Evolutionary conservation across 352 stramenopile species (phyloP), one percentile per base, ranked within the genome.

Genomic region (Pythium sukuiense): DNA sequence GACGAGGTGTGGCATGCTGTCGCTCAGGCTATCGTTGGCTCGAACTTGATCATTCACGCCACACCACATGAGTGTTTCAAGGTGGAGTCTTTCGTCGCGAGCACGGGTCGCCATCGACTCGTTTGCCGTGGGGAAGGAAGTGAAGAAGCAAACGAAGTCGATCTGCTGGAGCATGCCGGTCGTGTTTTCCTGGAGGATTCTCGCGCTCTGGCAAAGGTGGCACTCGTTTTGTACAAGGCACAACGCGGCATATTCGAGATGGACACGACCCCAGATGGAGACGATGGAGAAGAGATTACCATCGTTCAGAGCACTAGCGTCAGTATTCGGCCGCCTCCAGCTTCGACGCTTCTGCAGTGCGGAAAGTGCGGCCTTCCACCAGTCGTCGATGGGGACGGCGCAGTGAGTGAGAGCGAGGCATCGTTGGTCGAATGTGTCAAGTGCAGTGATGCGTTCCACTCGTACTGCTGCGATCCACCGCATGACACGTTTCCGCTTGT

Each of bases 401-500:
- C 9, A 7, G 35, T 13, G 29, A 39, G 32, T 2, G 32, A 41
- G 20, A 27, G 20, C 35, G 50, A 57, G 3, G 30, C 27, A 32
- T 48, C 57, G 13, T 65, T 95, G 27, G 69, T 93, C 16, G 55
- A 63, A 29, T 96, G 88, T 35, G 59, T 70, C 9, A 79, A 81
- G 29, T 96, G 88, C 55, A 29, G 73, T 6, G 61, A 68, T 12
- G 58, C 64, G 1, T 95, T 85, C 30, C 88, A 96, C 66, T 48
- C 63, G 1, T 85, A 79, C n/a, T 96, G 88, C 54, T 92, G 85
- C 49, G 85, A 94, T 61, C 87, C 86, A 4, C 88, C 88, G 6
- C 72, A 92, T 62, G 74, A 83, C 5, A 65, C 69, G 6, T 81
- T 84, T 18, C 82, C 84, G 12, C 64, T 93, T 12, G 48, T 88